A percentile compares a stretch with the other conserved stretches of the same genome.
Conservation (phyloP, 208 protist genomes). For the Acanthamoeba pearcei region DNA sequence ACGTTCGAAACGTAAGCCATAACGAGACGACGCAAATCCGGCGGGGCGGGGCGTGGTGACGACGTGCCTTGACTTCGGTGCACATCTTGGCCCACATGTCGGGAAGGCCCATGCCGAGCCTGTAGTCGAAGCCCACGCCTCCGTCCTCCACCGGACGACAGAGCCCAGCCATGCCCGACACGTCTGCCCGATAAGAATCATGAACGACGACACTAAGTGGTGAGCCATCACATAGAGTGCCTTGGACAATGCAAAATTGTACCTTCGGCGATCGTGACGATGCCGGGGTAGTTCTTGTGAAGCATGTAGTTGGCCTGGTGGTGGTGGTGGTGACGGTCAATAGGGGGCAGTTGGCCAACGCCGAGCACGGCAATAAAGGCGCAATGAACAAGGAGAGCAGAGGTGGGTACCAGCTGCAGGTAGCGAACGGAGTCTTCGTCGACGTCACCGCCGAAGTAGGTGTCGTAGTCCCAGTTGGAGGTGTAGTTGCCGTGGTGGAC, state of each 20-base stretch:
- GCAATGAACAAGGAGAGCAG: neutral
- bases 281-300: constrained; percentile 77
- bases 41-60: neutral
- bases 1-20: neutral
- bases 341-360: too few relatives aligned
- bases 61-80: constrained; percentile 48
- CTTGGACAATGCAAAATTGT: neutral
- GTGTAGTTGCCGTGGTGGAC: constrained; percentile 89
- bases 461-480: constrained; percentile 82
- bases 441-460: constrained; percentile 91
- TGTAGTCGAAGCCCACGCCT: constrained; percentile 95
- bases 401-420: constrained; percentile 82
- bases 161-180: constrained; percentile 89
- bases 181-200: constrained; percentile 77
- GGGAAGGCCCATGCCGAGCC: constrained; percentile 92
- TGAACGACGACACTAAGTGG: constrained; percentile 77
- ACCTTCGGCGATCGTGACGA: constrained; percentile 90
- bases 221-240: neutral
- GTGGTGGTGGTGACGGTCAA: neutral
- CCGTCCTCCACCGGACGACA: constrained; percentile 90
- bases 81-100: constrained; percentile 92
- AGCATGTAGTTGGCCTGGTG: constrained; percentile 82
- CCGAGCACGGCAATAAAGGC: too few relatives aligned
- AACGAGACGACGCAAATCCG: too few relatives aligned
- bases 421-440: constrained; percentile 92